Conservation (phyloP, 257 asterid species). For the Rubia yunnanensis region DNA sequence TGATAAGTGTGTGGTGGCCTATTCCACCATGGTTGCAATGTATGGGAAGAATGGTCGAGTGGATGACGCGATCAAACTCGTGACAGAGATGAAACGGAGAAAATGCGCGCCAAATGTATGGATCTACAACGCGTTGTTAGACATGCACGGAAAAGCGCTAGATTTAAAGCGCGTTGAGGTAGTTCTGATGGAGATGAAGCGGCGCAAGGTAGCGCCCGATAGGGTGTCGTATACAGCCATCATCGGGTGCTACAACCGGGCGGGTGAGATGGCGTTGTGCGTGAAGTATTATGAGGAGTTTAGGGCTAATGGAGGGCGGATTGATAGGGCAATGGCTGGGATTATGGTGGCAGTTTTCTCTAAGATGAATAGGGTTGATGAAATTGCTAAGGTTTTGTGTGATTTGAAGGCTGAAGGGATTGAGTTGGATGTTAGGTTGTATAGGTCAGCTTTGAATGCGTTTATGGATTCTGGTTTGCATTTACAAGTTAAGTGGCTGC, state of each 20-base stretch:
- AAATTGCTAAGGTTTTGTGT: constrained; percentile 60
- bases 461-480: constrained; percentile 68
- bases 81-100: constrained; percentile 71
- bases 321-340: constrained; percentile 80
- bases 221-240: constrained; percentile 70
- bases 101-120: constrained; percentile 84
- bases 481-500: constrained; percentile 48
- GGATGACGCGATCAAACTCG: constrained; percentile 56
- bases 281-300: constrained; percentile 48
- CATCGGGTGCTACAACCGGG: constrained; percentile 56
- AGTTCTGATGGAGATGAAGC: constrained; percentile 78
- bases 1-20: constrained; percentile 71
- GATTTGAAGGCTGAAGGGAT: constrained; percentile 59
- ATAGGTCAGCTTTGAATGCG: constrained; percentile 67
- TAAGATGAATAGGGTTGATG: constrained; percentile 60
- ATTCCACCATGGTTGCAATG: constrained; percentile 69
- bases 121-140: constrained; percentile 78
- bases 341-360: constrained; percentile 77
- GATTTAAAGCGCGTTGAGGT: constrained; percentile 53
- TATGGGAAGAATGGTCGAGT: constrained; percentile 63
- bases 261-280: constrained; percentile 50
- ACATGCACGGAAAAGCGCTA: constrained; percentile 54
- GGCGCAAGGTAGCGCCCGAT: constrained; percentile 54
- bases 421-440: constrained; percentile 49
- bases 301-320: constrained; percentile 45